Conservation (phyloP, 768 basidiomycete species). For the Cyclocybe cylindracea region DNA sequence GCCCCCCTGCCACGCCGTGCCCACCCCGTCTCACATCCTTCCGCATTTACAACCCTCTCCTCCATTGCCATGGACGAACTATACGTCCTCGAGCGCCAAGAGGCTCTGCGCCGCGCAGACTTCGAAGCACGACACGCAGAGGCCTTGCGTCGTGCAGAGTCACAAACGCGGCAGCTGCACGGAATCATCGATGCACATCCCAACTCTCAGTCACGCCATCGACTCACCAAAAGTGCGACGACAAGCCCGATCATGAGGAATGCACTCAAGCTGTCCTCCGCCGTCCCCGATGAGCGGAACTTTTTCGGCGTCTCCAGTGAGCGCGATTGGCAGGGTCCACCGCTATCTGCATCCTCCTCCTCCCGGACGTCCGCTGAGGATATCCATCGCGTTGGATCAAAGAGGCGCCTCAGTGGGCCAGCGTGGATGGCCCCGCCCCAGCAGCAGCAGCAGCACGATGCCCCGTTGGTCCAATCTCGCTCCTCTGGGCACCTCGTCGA, state of each 20-base stretch:
- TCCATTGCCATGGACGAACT: constrained; percentile 87
- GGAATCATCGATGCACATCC: constrained; percentile 21
- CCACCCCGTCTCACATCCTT: constrained; percentile 25
- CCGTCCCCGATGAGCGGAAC: constrained; percentile 35
- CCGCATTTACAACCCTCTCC: constrained; percentile 69
- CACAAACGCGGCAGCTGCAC: constrained; percentile 53
- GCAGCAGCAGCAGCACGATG: constrained; percentile 20
- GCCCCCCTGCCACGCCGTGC: constrained; percentile 35
- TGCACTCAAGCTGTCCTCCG: constrained; percentile 21
- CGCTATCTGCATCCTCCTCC: constrained; percentile 11
- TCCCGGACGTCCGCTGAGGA: constrained; percentile 13
- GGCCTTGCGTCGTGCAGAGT: constrained; percentile 69
- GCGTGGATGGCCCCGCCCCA: constrained; percentile 52
- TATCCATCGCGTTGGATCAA: constrained; percentile 19
- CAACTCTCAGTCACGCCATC: constrained; percentile 18
- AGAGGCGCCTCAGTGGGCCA: constrained; percentile 56
- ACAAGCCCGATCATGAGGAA: constrained; percentile 59
- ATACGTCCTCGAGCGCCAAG: constrained; percentile 83
- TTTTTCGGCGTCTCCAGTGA: constrained; percentile 42
- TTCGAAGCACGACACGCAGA: constrained; percentile 81
- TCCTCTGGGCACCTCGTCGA: constrained; percentile 46
- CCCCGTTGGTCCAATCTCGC: constrained; percentile 35
- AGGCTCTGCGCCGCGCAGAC: constrained; percentile 82
- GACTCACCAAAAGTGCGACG: constrained; percentile 64
- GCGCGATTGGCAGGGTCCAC: constrained; percentile 30